These are phyloP conservation scores for Fusarium torulosum DNA, from an alignment of 2,329 filamentous ascomycete species.

Conservation along the genomic window DNA sequence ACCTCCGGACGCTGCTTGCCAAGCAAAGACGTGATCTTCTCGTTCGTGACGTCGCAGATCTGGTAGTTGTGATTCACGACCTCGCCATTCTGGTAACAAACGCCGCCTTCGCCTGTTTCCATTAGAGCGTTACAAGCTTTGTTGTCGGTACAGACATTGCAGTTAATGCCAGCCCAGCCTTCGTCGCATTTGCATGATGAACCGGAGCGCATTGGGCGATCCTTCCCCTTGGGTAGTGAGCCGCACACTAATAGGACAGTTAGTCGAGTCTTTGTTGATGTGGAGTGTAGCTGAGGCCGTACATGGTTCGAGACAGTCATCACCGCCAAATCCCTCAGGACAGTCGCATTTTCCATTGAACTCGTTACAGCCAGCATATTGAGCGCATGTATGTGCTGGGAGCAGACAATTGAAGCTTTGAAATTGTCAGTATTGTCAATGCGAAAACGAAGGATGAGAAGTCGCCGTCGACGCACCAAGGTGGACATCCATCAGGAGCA, in stretches of 20 bases:
- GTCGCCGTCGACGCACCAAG: conserved; percentile 66
- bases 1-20: conserved; percentile 90
- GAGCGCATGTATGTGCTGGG: conserved; percentile 89
- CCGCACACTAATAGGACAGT: conserved; percentile 75
- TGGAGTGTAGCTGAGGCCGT: conserved; percentile 46
- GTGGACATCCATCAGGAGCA: conserved; percentile 81
- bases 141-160: conserved; percentile 91
- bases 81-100: conserved; percentile 92
- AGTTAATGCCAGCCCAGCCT: conserved; percentile 97
- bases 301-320: conserved; percentile 90
- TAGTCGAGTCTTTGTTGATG: conserved; percentile 8
- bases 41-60: conserved; percentile 97
- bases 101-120: conserved; percentile 82
- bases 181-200: conserved; percentile 86
- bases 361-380: conserved; percentile 89
- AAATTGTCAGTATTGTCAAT: conserved; percentile 23
- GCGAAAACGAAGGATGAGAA: not conserved
- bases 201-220: conserved; percentile 80
- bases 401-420: conserved; percentile 96
- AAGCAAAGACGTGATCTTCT: conserved; percentile 89
- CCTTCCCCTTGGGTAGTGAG: conserved; percentile 82
- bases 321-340: conserved; percentile 91
- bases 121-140: conserved; percentile 89
- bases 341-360: conserved; percentile 94
- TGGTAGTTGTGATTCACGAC: conserved; percentile 96